Percentiles rank a stretch among this genome's conserved stretches.
Evolutionary conservation across 257 asterid species (phyloP).

Genomic region (Forsythia suspensa): DNA sequence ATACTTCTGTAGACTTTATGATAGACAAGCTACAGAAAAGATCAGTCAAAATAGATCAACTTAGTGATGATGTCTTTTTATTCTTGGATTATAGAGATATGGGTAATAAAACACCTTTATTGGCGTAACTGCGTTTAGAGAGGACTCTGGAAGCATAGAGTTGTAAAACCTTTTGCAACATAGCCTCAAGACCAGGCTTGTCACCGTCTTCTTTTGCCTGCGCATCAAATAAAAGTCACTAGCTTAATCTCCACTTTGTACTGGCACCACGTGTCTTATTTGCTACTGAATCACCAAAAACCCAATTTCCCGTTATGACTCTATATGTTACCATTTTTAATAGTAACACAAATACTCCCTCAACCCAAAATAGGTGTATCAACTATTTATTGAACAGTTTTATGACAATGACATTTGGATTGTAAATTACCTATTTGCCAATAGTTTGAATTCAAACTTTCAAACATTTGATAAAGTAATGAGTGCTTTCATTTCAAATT

Average conservation of each 20-base stretch:
- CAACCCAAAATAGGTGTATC: background rate
- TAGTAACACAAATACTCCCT: background rate
- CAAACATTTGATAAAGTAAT: background rate
- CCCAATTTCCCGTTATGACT: background rate
- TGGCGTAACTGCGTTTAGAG: constrained; percentile 91
- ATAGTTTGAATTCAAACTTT: background rate
- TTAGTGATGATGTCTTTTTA: background rate
- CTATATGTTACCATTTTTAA: background rate
- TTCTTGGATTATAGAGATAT: background rate
- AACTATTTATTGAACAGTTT: background rate
- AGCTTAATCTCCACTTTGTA: constrained; percentile 20
- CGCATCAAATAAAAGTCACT: constrained; percentile 24
- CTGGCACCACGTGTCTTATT: background rate
- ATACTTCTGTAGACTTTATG: background rate
- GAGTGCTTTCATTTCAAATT: background rate
- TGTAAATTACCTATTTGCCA: background rate
- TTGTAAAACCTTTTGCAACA: constrained; percentile 93
- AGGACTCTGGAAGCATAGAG: constrained; percentile 87
- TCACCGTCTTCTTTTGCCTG: constrained; percentile 95
- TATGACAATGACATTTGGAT: background rate
- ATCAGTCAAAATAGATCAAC: background rate
- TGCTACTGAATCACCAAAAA: background rate
- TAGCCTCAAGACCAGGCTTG: constrained; percentile 97
- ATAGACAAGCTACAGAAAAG: background rate
- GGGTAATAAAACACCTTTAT: constrained; percentile 53